Base-by-base conservation (phyloP, 2,329 filamentous ascomycete species). In the Xylariaceae sp. region DNA sequence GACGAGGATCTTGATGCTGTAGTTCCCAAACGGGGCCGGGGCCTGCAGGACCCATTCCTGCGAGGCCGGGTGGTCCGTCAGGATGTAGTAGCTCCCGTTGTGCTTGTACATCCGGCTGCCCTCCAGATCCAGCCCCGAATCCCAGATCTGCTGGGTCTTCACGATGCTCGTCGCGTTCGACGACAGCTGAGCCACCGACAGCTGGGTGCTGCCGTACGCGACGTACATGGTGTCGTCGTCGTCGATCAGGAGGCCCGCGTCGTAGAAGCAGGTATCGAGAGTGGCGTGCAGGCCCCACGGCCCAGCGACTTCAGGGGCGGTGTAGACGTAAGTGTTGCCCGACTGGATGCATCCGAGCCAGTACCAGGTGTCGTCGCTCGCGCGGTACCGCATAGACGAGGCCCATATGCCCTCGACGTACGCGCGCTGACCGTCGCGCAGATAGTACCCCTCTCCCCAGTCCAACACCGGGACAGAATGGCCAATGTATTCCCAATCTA, bases 171-270 rank as follows among this genome's bases (percentile, higher is more conserved):
- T 61, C 8, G 67, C 63, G 38, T 76, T 67, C 0, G 52, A 38
- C 9, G 62, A 62, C 2, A 79, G 58, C 46, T 75, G 63, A 1
- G 73, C 66, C 1, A 78, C 63, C 5, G 40, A 55, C 33, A 77
- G 61, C 3, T 66, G 56, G 0, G 54, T 62, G 33, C 60, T 67
- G 5, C 72, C 73, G 44, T 74, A 75, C 0, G 63, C 68, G 0
- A 78, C 65, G 33, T 77, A 78, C 60, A 77, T 69, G 1, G 63
- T 70, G 36, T 75, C 73, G 25, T 77, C 64, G 17, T 74, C 68
- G 32, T 77, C 73, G 21, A 78, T 62, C 6, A 77, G 48, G 0
- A 78, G 49, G 0, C 75, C 72, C 12, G 58, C 63, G 47, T 78
- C 74, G 44, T 78, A 78, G 46, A 72, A 75, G 50, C 72, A 77